Conservation (phyloP, 2,329 filamentous ascomycete species). For the Massarina eburnea region DNA sequence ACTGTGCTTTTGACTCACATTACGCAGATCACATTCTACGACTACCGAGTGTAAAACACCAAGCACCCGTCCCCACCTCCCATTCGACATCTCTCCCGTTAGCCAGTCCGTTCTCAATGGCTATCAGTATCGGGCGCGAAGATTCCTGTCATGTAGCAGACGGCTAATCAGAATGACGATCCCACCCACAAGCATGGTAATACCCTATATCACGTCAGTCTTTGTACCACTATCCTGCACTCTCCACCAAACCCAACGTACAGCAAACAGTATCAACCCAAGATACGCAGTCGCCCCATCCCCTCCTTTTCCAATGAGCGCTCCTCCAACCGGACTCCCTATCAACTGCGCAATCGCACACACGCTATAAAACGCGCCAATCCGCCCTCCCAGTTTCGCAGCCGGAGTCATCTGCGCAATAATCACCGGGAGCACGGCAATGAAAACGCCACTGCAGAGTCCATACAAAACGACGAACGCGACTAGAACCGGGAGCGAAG, state of each 20-base stretch:
- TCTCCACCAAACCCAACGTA: constrained; percentile 9
- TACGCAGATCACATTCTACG: neutral
- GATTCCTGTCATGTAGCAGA: constrained; percentile 5
- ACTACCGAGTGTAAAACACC: neutral
- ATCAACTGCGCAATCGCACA: constrained; percentile 66
- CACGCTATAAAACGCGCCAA: constrained; percentile 65
- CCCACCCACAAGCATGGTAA: constrained; percentile 7
- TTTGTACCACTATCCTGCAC: neutral
- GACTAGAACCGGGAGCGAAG: constrained; percentile 59
- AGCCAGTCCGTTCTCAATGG: neutral
- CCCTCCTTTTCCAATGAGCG: constrained; percentile 24
- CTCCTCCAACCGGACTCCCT: constrained; percentile 67
- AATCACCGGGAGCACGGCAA: constrained; percentile 64
- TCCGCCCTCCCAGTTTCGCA: constrained; percentile 69
- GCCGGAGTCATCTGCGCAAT: constrained; percentile 73
- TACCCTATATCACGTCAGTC: constrained; percentile 6
- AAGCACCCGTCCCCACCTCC: neutral
- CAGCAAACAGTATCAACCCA: constrained; percentile 31
- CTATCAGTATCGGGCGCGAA: constrained; percentile 3
- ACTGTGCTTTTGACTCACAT: neutral
- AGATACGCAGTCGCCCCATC: constrained; percentile 16
- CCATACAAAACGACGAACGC: constrained; percentile 69
- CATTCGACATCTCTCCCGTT: constrained; percentile 41
- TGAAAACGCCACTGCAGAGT: constrained; percentile 69
- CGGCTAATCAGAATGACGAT: constrained; percentile 6